Base-by-base conservation (phyloP, 2,329 filamentous ascomycete species). In the Fusarium citri region DNA sequence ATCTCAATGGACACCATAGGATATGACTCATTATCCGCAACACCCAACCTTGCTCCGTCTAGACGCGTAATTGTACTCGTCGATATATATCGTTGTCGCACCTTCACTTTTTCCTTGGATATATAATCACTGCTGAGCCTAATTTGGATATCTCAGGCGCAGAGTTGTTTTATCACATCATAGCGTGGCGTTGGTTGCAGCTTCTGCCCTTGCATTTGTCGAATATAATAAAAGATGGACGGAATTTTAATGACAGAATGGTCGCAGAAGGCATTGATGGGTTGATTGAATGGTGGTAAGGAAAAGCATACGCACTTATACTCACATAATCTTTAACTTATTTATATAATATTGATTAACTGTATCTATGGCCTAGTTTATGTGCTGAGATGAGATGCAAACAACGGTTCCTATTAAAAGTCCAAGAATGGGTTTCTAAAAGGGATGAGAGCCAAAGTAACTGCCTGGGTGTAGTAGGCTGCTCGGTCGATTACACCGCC, bases 401-500 rank as follows among this genome's bases (percentile, higher is more conserved):
- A 8, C 6, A 53, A 40, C 18, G 22, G 7, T 23, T 18, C 49
- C 4, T 7, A 48, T 67, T 18, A 43, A 51, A 82, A 83, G 2
- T 76, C 76, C 57, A 82, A 58, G 4, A 57, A 71, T 9, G 55
- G 31, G 54, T 82, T 83, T 59, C 74, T 79, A 45, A 82, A 82
- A 3, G 81, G 81, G 53, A 83, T 81, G 59, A 83, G 50, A 4
- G 81, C 81, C 49, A 82, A 45, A 18, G 83, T 75, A 15, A 83
- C 79, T 0, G 81, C 80, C 54, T 81, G 79, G 2, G 74, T 74
- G 60, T 83, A 83, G 50, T 78, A 81, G 3, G 55, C 72, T n/a
- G 76, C 72, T 47, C 81, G 75, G 43, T 78, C 76, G 15, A 82
- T 68, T 22, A 80, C 74, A 42, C 79, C 78, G 1, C 74, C 79